Conservation (phyloP, 176 grass and related monocot genomes). For the Rhynchospora tenuis region DNA sequence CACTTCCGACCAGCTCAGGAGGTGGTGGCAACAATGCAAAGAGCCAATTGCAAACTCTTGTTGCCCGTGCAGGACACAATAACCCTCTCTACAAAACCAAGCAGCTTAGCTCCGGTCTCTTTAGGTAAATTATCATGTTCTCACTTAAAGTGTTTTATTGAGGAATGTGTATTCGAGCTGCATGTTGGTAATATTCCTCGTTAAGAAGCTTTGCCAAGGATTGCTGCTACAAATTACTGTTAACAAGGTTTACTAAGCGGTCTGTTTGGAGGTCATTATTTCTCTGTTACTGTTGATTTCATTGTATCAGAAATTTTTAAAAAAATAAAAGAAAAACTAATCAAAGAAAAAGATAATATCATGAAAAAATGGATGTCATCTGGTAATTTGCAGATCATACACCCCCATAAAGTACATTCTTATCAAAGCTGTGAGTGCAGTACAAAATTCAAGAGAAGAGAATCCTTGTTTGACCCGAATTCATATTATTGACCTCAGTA, state of each 20-base stretch:
- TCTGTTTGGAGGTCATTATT: background rate
- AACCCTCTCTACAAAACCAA: conserved; percentile 83
- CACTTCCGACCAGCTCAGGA: conserved; percentile 22
- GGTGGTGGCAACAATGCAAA: conserved; percentile 64
- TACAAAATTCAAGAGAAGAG: background rate
- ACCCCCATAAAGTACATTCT: background rate
- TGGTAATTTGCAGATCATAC: background rate
- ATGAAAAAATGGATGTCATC: background rate
- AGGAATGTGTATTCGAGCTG: background rate
- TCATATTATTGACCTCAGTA: background rate
- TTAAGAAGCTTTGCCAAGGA: background rate
- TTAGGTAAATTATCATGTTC: conserved; percentile 25
- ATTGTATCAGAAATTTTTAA: background rate
- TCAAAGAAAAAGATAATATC: too few species aligned
- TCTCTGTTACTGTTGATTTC: background rate
- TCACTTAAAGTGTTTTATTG: background rate
- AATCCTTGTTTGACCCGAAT: conserved; percentile 4
- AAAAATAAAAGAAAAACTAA: background rate
- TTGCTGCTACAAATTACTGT: background rate
- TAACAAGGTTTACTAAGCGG: background rate
- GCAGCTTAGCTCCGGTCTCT: conserved; percentile 55
- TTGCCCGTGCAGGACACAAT: conserved; percentile 50
- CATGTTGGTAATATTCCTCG: background rate
- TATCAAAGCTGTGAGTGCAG: background rate
- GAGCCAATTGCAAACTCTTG: conserved; percentile 58